phyloP scores from a whole-genome alignment of 208 protist species.

The Acanthamoeba sp. region DNA sequence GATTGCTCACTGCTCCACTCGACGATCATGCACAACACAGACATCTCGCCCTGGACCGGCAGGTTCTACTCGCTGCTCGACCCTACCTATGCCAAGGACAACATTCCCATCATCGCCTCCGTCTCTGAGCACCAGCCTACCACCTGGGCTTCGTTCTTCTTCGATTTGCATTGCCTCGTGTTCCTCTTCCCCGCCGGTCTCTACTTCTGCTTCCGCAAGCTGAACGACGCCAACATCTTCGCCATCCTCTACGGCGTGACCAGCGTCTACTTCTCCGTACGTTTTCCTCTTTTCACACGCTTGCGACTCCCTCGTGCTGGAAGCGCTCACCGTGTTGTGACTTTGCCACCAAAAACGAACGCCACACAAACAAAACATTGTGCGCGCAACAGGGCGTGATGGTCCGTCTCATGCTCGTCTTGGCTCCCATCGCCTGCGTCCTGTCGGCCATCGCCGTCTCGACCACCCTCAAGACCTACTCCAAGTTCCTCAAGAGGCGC shows the following conservation, averaged over 20 bases:
- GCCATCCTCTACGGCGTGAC: conserved; percentile 92
- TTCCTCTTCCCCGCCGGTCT: conserved; percentile 94
- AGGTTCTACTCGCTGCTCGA: conserved; percentile 95
- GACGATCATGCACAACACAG: no score
- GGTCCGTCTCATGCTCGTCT: conserved; percentile 94
- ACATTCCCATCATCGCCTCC: conserved; percentile 96
- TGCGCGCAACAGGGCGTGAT: conserved; percentile 88
- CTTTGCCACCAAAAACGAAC: conserved; percentile 74
- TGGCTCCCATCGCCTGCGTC: conserved; percentile 92
- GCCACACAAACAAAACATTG: conserved; percentile 44
- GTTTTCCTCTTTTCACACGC: no score
- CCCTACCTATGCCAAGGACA: conserved; percentile 94
- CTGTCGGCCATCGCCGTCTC: conserved; percentile 90
- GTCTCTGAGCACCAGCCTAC: conserved; percentile 97
- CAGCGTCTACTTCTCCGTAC: conserved; percentile 93
- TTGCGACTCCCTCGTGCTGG: no score
- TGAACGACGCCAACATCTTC: conserved; percentile 92
- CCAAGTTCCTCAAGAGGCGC: conserved; percentile 76
- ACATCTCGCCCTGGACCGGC: conserved; percentile 92
- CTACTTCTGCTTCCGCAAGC: conserved; percentile 92
- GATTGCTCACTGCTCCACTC: not conserved
- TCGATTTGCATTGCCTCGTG: conserved; percentile 93
- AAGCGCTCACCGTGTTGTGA: conserved; percentile 31
- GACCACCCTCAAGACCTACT: conserved; percentile 78
- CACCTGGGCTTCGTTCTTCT: conserved; percentile 95